Percentiles rank a stretch among this genome's conserved stretches.
Conservation (phyloP, 139 green algal species). For the Tetradesmus obliquus region DNA sequence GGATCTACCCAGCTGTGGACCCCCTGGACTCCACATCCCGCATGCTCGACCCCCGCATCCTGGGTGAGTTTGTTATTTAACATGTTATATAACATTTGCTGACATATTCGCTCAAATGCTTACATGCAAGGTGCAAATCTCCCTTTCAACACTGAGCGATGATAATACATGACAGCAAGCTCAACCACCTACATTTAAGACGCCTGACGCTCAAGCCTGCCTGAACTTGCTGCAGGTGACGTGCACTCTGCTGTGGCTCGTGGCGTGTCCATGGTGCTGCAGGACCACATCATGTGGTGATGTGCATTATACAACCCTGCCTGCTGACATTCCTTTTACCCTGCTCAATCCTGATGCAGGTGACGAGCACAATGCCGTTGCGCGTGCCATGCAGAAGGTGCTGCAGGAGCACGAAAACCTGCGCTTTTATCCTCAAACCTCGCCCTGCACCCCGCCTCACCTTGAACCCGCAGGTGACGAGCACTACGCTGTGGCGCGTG, state of each 20-base stretch:
- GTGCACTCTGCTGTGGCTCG: constrained; percentile 91
- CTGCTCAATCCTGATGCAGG: no score
- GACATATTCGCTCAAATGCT: background rate
- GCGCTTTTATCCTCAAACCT: no score
- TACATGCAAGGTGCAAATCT: no score
- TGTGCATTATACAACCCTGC: no score
- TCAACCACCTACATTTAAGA: no score
- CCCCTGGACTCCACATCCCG: constrained; percentile 98
- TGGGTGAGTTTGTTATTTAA: constrained; percentile 66
- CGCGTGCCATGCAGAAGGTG: constrained; percentile 97
- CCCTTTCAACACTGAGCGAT: no score
- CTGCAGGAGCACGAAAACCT: constrained; percentile 91
- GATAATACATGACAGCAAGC: no score
- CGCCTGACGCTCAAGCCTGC: no score
- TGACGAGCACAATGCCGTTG: constrained; percentile 84
- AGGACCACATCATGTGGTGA: constrained; percentile 88
- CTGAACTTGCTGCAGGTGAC: no score
- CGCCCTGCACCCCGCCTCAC: no score
- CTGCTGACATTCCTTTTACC: constrained; percentile 73
- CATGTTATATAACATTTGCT: background rate
- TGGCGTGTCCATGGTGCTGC: constrained; percentile 98
- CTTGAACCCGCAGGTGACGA: constrained; percentile 66
- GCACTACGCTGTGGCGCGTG: constrained; percentile 96
- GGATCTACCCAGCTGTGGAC: constrained; percentile 99
- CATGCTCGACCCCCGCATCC: constrained; percentile 96